Evolutionary conservation across 192 early-diverging fungal species (phyloP), one percentile per base, ranked within the genome.

Genomic region (Backusella sp.): DNA sequence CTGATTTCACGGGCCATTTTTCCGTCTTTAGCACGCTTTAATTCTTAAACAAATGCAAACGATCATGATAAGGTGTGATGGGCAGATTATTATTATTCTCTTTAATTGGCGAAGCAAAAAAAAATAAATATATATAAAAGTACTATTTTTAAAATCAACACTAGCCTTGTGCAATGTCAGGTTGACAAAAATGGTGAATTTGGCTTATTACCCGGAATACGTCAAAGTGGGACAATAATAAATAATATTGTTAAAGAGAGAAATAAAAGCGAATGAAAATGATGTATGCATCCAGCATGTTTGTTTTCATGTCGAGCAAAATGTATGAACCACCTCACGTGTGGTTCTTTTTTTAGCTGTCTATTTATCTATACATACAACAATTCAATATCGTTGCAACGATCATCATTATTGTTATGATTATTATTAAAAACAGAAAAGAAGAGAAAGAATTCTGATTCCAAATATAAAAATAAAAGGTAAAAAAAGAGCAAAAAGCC

Each of bases 371-470:
- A 62, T 28, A 30, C 26, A 9, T 12, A 62, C 12, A 28, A 28
- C 4, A 62, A 7, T 28, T 62, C 11, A 23, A 28, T 62, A 28
- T 12, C 26, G 9, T 59, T 28, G 26, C 26, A 26, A 23, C 26
- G 56, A 28, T 28, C 56, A 62, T 6, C 56, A 28, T 32, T 32
- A 4, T 11, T 14, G 9, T 28, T 23, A 4, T 62, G 26, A 14
- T 62, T 62, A 62, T 8, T 62, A 62, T 28, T 62, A 62, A 23
- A 62, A 62, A 28, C 56, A 62, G 56, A 62, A 62, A 62, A 62
- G 56, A 62, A 62, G 9, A 0, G 56, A 28, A 62, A 26, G 56
- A 62, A 62, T 62, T 62, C 56, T 28, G 11, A 62, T 14, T 62
- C 9, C 26, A 3, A 28, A 62, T 62, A 62, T 4, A 62, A 26